A percentile compares a stretch with the other conserved stretches of the same genome.
phyloP scores from a whole-genome alignment of 2,329 filamentous ascomycete species.

The Myriosclerotinia scirpicola region DNA sequence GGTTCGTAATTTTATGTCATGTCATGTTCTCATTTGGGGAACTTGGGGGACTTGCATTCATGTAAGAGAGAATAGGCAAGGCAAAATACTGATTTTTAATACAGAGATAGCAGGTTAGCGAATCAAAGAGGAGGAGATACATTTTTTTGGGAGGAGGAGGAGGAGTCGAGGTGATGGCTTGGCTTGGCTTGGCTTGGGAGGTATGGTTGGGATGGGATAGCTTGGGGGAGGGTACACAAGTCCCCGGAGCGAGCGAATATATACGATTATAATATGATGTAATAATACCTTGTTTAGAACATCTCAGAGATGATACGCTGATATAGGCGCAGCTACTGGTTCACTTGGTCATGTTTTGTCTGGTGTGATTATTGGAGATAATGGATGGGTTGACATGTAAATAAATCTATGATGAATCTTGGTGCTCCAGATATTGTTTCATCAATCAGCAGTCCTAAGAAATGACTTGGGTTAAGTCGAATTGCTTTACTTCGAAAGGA shows the following conservation, averaged over 20 bases:
- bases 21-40: too few species aligned
- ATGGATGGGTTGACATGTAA: neutral
- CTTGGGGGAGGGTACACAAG: too few species aligned
- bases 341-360: neutral
- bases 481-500: neutral
- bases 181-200: neutral
- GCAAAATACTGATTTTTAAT: neutral
- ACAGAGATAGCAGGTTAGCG: conserved; percentile 4
- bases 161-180: neutral
- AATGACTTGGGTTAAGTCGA: neutral
- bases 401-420: too few species aligned
- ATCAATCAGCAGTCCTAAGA: fast-evolving
- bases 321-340: neutral
- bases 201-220: neutral
- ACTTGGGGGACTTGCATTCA: too few species aligned
- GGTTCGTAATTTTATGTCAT: neutral
- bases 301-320: neutral
- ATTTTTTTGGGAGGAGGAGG: conserved; percentile 15
- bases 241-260: neutral
- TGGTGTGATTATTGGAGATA: neutral
- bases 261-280: neutral
- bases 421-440: neutral
- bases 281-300: neutral
- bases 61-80: neutral
- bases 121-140: neutral